Conservation (phyloP, 148 eudicot species). For the Vaccinium darrowii region DNA sequence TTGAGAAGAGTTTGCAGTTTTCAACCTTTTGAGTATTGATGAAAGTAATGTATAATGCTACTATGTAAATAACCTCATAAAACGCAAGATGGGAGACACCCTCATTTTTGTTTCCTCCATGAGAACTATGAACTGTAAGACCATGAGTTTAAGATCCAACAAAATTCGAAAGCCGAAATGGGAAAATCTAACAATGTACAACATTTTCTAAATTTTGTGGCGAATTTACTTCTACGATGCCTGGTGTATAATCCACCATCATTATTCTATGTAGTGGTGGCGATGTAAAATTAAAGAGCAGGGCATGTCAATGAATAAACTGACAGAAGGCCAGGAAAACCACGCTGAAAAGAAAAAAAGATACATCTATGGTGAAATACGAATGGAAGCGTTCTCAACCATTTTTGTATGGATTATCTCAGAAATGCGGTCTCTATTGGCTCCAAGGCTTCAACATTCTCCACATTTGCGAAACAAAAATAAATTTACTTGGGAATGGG, state of each 20-base stretch:
- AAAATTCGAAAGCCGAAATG: neutral
- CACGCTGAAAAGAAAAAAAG: no score
- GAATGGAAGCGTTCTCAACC: no score
- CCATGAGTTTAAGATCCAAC: neutral
- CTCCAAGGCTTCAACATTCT: neutral
- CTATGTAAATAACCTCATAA: conserved; percentile 27
- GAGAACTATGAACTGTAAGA: neutral
- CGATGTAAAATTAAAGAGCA: no score
- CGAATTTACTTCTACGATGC: no score
- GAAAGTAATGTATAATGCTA: conserved; percentile 7
- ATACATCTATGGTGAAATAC: no score
- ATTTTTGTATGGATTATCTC: neutral
- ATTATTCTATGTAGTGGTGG: no score
- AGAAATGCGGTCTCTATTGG: neutral
- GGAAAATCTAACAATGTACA: no score
- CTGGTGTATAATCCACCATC: no score
- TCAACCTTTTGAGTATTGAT: neutral
- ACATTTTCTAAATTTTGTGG: no score
- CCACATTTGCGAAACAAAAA: neutral
- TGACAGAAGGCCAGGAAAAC: no score
- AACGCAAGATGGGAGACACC: conserved; percentile 11
- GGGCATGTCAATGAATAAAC: no score
- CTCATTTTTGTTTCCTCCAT: conserved; percentile 9
- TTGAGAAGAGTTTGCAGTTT: neutral
- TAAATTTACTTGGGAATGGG: neutral